Evolutionary conservation across 306 rosid species (phyloP), one percentile per base, ranked within the genome.

Genomic region (Canavalia ensiformis): DNA sequence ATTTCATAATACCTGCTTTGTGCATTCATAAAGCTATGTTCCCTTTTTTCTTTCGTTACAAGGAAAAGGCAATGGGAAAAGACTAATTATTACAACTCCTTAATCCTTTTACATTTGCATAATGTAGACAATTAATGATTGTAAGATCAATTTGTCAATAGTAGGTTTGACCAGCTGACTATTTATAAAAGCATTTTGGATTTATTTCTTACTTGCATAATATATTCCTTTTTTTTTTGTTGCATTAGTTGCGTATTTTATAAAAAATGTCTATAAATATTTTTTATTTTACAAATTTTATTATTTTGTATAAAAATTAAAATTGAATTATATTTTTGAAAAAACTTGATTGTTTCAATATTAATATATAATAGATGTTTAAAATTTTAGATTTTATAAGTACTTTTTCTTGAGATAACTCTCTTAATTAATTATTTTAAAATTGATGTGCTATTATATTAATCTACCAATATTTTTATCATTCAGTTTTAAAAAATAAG

Each of bases 31-130:
- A 66, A 39, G 2, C 33, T 41, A 6, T 68, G 13, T 46, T 60
- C 10, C 41, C 66, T 47, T 72, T 46, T 75, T 75, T 67, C 71
- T 82, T 75, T 29, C 25, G 3, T 75, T 45, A 13, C 77, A 82
- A 63, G 59, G 31, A 46, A 37, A 42, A 31, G 3, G 2, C 45
- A 63, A 12, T 33, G 1, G 13, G 0, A 63, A 46, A 59, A 46
- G 30, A 7, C 35, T 29, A 0, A 68, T 68, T 33, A 58, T 47
- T 13, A 2, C 69, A 45, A 55, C 44, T 44, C 35, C 44, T 42
- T 9, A 0, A 1, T 57, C 2, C 49, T 64, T 64, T 64, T 8
- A 41, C 37, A n/a, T 75, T 39, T 49, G 31, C 18, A 31, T 75
- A 18, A 45, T 28, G 12, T 13, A 6, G 3, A 46, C 47, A 18